Base-by-base conservation (phyloP, 202 grass and related monocot species). In the Dendrocalamus latiflorus region DNA sequence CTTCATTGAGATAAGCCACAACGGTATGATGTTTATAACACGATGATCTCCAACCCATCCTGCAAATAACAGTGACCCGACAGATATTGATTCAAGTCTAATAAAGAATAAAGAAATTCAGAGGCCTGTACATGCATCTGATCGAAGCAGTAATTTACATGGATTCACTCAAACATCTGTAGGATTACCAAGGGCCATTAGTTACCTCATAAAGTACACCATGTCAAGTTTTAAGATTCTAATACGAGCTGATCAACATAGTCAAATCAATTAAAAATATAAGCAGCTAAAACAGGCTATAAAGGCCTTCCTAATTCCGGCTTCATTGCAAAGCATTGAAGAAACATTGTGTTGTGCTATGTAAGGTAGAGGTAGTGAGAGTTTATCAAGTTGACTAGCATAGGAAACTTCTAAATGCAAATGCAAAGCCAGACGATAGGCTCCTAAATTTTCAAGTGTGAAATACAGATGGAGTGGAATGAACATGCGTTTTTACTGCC, bases 81-180 rank as follows among this genome's bases (percentile, higher is more conserved):
- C 25, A 33, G 67, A 81, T 82, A 92, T 53, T 76, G 85, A 86
- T 71, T 63, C 68, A 86, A 82, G 83, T 79, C 80, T 60, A 76
- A 64, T 70, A 89, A 92, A 72, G 39, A 92, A 92, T 85, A 69
- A 92, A 83, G 36, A 63, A 88, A 82, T 66, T 74, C 59, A 26
- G 61, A 86, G 72, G 68, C 79, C 77, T 91, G 88, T 90, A 85
- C 83, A 92, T 74, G 68, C 42, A 76, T 47, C 75, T 39, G 16
- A 60, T 60, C 68, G 58, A 86, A 88, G 78, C 71, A 64, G 47
- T 88, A 89, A 87, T 97, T 83, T 87, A 93, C 92, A 97, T 70
- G 70, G 70, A 87, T 84, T 68, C 84, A 72, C 70, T 84, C 49
- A 66, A 75, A 84, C 53, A 91, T 83, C 88, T 94, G 85, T 44